Evolutionary conservation across 2,329 filamentous ascomycete genomes (phyloP), one percentile per base, ranked within the genome.

Genomic region (Capronia americana): DNA sequence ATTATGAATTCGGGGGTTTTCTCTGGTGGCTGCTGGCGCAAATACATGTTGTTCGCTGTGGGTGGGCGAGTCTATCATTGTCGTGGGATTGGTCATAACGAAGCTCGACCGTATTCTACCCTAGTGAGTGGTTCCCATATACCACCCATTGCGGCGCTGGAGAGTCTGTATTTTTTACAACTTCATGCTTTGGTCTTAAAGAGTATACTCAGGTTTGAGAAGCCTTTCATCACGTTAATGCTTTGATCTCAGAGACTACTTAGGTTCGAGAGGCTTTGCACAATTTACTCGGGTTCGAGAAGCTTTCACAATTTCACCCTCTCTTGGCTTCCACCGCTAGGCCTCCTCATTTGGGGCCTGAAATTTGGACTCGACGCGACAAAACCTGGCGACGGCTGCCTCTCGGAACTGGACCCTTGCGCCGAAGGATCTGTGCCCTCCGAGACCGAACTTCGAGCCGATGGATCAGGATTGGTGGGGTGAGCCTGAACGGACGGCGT

Each of bases 271-370:
- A 20, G 8, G 20, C 44, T 20, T 10, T 2, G 3, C 14, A 46
- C 44, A 28, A 28, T 53, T 53, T 23, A 11, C 24, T 17, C 7
- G 30, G 1, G n/a, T 10, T 28, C 17, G 28, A 55, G 28, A 57
- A 17, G 20, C 59, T 44, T 30, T 66, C 57, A 70, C 30, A 70
- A 57, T 38, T 70, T 70, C 51, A 70, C 68, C 34, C 68, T 66
- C 41, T 70, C 68, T 46, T 70, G 68, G 53, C 68, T 70, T 8
- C 62, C 64, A 41, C 67, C 68, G 30, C 68, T 70, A 12, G 62
- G 57, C 54, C 68, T 38, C 57, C 68, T 63, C 14, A 68, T 64
- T 26, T 68, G 68, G 30, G 68, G 68, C 57, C 68, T 55, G 54
- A 70, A 68, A 44, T 46, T 68, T 10, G 68, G 68, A 60, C 68